Base-by-base conservation (phyloP, 2,329 filamentous ascomycete species). In the Cladosporium sp. region DNA sequence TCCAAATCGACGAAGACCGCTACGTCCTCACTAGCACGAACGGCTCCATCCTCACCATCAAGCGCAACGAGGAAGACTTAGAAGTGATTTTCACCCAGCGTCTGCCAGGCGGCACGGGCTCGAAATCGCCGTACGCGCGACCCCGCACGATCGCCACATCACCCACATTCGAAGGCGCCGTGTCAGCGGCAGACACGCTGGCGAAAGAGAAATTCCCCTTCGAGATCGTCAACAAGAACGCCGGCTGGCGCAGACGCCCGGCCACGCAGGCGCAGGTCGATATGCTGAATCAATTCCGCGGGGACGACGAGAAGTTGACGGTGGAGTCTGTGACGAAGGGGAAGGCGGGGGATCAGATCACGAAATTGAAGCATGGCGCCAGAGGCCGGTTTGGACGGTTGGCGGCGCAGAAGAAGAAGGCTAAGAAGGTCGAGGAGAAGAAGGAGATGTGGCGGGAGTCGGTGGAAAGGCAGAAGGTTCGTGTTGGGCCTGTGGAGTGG, bases 331-430 rank as follows among this genome's bases (percentile, higher is more conserved):
- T 95, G 52, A 90, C 80, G 12, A 93, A 91, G 63, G 92, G 92
- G 7, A 83, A 82, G 64, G 91, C 90, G 4, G 79, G 79, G 4
- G 91, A 96, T 65, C 91, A 95, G 86, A 95, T 97, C 57, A 95
- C 89, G 7, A 95, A 95, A 68, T 65, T 96, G 54, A 92, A 86
- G 67, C 87, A 93, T 64, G 92, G 92, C 1, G 89, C 88, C 1
- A 75, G 80, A 74, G 67, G 87, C 70, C 55, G 81, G 71, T 71
- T 89, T 79, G 58, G 58, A 11, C 56, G 57, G 40, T 56, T 61
- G 17, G 41, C 41, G 20, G 51, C 27, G 29, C 59, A 64, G 42
- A 73, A 67, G 61, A 67, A 65, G 18, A 66, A 62, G 24, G 63
- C 61, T 2, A 64, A 63, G 50, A 66, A 61, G 43, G 59, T 56